Base-by-base conservation (phyloP, 768 basidiomycete species). In the Lactarius trivialis region DNA sequence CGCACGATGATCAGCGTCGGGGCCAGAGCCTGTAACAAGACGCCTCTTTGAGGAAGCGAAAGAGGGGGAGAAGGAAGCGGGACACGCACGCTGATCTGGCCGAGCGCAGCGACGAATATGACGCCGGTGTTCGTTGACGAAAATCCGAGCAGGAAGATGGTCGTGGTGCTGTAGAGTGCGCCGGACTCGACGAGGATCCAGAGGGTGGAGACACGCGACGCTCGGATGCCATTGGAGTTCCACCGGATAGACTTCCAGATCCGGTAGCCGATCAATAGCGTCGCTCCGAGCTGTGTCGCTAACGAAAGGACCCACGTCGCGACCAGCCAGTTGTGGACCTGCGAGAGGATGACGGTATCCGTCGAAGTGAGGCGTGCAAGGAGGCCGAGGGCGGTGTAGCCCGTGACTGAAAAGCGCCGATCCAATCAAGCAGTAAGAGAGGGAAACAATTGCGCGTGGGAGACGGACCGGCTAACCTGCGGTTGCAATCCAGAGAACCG, bases 181-280 rank as follows among this genome's bases (percentile, higher is more conserved):
- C 63, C 63, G 9, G 60, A 64, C 37, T 64, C 63, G 39, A 64
- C 60, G 24, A 64, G 36, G 17, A 56, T 64, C 63, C 60, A 61
- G 48, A 64, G 55, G n/a, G 52, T 3, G 15, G 39, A 12, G 2
- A 61, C 36, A 15, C 50, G 53, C 19, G 54, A 39, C 45, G 30
- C 36, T 4, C 56, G 37, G 15, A 36, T 36, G 4, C n/a, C n/a
- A n/a, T 43, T 15, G 17, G 50, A n/a, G 50, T 14, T 56, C 49
- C 49, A 43, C 11, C 8, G 19, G 21, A 51, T 30, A 2, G 54
- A 41, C 12, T 3, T 39, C 63, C 60, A 64, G 39, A 64, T 19
- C 9, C 39, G 53, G 49, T 61, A 61, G 5, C 45, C 55, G 24
- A 64, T 64, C 24, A 64, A 15, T 24, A 64, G 30, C 37, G 63